Base-by-base conservation (phyloP, 2,329 filamentous ascomycete species). In the Penicillium sp. region DNA sequence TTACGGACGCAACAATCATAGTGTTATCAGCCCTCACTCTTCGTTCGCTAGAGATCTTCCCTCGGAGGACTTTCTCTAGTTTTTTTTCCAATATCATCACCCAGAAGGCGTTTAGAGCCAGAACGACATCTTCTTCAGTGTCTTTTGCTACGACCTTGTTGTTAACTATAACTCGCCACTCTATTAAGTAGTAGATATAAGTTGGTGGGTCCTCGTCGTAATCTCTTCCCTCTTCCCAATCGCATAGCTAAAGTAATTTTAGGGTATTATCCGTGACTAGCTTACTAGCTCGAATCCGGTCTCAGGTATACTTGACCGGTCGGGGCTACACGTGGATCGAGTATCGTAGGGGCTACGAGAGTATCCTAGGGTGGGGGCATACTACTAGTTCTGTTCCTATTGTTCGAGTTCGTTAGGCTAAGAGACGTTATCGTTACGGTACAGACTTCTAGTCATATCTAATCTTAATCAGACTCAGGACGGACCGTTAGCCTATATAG, bases 91-190 rank as follows among this genome's bases (percentile, higher is more conserved):
- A 35, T 14, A 9, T 27, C 46, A 46, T 16, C 9, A 19, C 43
- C 56, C n/a, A 58, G 46, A 37, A 55, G 43, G 56, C 44, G 46
- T 51, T 58, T 39, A 16, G 51, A 16, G 50, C 47, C 27, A 58
- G 37, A 13, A 47, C 50, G 43, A 60, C 24, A 19, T 58, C 36
- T 36, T 56, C 10, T 56, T 53, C 43, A 22, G 55, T 55, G n/a
- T 59, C 56, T 40, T 41, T 31, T 44, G 39, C 54, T 1, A 52
- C 54, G 2, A 54, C 27, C 24, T 39, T 27, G 5, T 55, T 61
- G 39, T 59, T 59, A 31, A 61, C 39, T 41, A 10, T 61, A 22
- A 61, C 54, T 27, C 59, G 56, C 60, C 46, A 62, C 54, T 62
- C 60, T 36, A 62, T 59, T 11, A 40, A 57, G 47, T 62, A 62